These are phyloP conservation scores for Verticillium longisporum DNA, from an alignment of 2,329 filamentous ascomycete species.

Conservation along the genomic window DNA sequence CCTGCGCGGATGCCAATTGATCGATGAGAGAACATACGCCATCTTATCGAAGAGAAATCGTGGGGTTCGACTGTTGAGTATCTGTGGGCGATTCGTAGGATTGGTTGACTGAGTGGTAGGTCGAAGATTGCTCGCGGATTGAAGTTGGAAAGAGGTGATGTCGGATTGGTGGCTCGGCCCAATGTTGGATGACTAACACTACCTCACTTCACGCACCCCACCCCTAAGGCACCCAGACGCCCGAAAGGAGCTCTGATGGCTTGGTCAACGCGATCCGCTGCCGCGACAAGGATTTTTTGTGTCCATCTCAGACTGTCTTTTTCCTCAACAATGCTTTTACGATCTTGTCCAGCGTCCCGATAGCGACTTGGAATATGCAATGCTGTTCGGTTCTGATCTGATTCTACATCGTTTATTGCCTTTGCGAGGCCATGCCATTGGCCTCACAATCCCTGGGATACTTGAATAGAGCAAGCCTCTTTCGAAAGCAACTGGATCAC, in stretches of 20 bases:
- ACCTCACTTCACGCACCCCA: neutral
- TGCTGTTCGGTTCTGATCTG: neutral
- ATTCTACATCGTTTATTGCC: neutral
- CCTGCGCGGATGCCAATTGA: neutral
- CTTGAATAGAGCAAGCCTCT: constrained; percentile 15
- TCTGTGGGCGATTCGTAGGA: neutral
- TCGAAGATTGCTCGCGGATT: neutral
- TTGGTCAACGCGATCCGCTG: neutral
- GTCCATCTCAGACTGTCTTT: neutral
- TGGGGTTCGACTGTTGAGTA: neutral
- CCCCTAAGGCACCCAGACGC: too few relatives aligned
- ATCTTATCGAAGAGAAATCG: neutral
- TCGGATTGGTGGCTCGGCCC: constrained; percentile 1
- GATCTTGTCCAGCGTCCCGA: neutral
- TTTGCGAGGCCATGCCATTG: constrained; percentile 12
- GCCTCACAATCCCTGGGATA: constrained; percentile 12
- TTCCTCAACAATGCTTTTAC: neutral
- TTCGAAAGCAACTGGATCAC: constrained; percentile 4
- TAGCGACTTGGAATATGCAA: neutral
- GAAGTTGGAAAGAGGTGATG: constrained; percentile 3
- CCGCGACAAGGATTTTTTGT: neutral
- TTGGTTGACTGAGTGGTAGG: neutral
- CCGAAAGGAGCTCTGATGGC: neutral
- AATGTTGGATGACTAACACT: neutral
- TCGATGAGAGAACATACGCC: neutral